phyloP scores from a whole-genome alignment of 2,329 filamentous ascomycete genomes.

The Ascochyta lentis region DNA sequence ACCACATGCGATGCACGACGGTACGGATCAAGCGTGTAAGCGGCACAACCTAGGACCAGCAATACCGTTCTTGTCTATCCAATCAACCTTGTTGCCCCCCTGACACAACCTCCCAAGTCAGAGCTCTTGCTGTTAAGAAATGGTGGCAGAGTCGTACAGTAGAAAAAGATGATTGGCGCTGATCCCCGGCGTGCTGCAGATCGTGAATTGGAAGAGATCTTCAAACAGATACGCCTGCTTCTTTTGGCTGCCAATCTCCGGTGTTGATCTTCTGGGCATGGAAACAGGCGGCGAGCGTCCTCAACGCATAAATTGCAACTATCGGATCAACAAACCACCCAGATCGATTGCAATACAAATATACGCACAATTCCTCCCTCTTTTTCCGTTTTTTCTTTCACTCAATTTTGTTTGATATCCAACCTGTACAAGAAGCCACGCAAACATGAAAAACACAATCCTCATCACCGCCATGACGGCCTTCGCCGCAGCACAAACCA shows the following conservation, averaged over 20 bases:
- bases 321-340: not conserved
- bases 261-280: not conserved
- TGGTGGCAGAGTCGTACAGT: constrained; percentile 5
- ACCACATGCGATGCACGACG: constrained; percentile 2
- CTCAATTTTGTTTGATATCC: not conserved
- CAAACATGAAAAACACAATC: constrained; percentile 36
- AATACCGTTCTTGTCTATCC: not conserved
- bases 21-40: not conserved
- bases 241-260: constrained; percentile 10
- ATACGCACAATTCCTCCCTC: not conserved
- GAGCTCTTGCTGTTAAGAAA: not conserved
- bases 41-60: constrained; percentile 5
- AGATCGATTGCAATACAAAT: not conserved
- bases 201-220: not conserved
- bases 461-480: constrained; percentile 45
- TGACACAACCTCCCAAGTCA: not conserved
- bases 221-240: constrained; percentile 10
- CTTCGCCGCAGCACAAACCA: constrained; percentile 49
- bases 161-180: not conserved
- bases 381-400: not conserved
- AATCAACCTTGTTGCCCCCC: not conserved
- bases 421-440: not conserved
- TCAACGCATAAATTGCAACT: not conserved
- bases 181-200: not conserved
- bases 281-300: not conserved